A percentile compares a stretch with the other conserved stretches of the same genome.
These are phyloP conservation scores for Brassica hybrid DNA, from an alignment of 441 rosid genomes.

Conservation along the genomic window DNA sequence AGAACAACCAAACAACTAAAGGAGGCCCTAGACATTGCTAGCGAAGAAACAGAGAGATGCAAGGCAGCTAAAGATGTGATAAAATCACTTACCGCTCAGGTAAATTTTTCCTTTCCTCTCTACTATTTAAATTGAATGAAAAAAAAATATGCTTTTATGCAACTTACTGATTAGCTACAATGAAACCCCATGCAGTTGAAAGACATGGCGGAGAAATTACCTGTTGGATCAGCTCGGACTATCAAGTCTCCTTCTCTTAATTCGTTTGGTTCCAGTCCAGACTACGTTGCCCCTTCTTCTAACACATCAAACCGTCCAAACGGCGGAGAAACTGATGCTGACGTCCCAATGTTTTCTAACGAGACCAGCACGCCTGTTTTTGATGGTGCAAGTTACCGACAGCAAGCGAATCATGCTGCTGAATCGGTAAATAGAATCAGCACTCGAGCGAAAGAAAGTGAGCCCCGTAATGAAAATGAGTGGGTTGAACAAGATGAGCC, in stretches of 20 bases:
- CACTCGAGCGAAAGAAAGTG: conserved; percentile 53
- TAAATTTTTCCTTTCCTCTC: conserved; percentile 39
- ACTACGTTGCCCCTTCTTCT: conserved; percentile 51
- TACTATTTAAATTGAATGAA: background rate
- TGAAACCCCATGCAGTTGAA: conserved; percentile 56
- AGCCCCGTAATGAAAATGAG: conserved; percentile 64
- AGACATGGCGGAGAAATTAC: conserved; percentile 90
- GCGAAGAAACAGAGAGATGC: conserved; percentile 89
- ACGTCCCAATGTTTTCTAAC: conserved; percentile 55
- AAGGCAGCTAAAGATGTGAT: conserved; percentile 98
- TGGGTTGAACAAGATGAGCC: conserved; percentile 99
- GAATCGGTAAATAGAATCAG: conserved; percentile 54
- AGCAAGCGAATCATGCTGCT: conserved; percentile 33
- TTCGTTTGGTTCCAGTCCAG: conserved; percentile 60
- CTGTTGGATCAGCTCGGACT: conserved; percentile 63
- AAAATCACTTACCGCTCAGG: conserved; percentile 92
- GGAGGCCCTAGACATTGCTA: conserved; percentile 84
- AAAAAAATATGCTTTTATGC: background rate
- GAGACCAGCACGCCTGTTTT: conserved; percentile 49
- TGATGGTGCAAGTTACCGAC: conserved; percentile 44
- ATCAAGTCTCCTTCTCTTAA: conserved; percentile 57
- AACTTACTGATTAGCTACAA: conserved; percentile 12
- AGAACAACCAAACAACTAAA: conserved; percentile 84
- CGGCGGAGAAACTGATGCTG: conserved; percentile 60
- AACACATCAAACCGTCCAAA: conserved; percentile 53